phyloP scores from a whole-genome alignment of 805 yeast genomes.

The Wickerhamomyces alni region DNA sequence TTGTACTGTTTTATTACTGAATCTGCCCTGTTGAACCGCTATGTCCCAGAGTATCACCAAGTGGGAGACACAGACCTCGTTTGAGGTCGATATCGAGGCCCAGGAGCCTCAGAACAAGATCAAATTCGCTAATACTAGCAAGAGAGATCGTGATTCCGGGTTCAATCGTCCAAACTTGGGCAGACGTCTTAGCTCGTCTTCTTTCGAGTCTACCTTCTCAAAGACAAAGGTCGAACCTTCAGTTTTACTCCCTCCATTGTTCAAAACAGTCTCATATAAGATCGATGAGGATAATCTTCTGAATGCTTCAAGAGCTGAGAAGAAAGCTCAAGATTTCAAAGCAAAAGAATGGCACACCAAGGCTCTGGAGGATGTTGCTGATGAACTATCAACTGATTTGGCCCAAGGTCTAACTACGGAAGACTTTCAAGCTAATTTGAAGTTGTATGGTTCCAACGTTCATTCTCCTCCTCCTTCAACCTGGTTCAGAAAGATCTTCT shows the following conservation, averaged over 20 bases:
- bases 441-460: slow-evolving; percentile 28
- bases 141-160: not conserved
- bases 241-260: slow-evolving; percentile 30
- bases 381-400: slow-evolving; percentile 18
- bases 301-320: slow-evolving; percentile 9
- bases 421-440: slow-evolving; percentile 6
- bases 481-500: slow-evolving; percentile 27
- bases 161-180: not conserved
- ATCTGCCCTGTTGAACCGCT: not conserved
- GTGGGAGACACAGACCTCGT: not conserved
- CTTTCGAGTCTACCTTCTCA: slow-evolving; percentile 1
- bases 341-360: slow-evolving; percentile 28
- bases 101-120: not conserved
- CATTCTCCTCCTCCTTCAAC: slow-evolving; percentile 34
- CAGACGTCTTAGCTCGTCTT: slow-evolving; percentile 1
- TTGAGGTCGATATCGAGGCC: not conserved
- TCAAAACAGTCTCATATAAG: slow-evolving; percentile 32
- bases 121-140: not conserved
- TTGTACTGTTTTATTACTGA: not conserved
- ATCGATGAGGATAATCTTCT: slow-evolving; percentile 22
- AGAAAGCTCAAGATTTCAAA: slow-evolving; percentile 20
- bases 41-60: not conserved
- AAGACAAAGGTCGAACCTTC: slow-evolving; percentile 21
- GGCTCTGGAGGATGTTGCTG: slow-evolving; percentile 20
- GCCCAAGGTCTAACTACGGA: slow-evolving; percentile 21